phyloP scores from a whole-genome alignment of 306 rosid species.

The Acacia acuminata region DNA sequence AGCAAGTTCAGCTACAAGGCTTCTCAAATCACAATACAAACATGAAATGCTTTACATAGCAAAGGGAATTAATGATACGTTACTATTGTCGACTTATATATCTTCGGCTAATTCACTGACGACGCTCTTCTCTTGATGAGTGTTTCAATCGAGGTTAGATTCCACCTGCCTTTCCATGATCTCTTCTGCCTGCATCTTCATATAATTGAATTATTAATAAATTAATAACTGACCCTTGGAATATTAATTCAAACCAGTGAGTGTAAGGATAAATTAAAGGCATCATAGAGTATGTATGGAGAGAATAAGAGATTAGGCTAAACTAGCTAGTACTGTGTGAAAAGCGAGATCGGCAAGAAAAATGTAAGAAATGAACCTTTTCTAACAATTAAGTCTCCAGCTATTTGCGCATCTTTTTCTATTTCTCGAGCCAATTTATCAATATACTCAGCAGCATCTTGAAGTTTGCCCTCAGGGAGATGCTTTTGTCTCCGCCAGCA shows the following conservation, averaged over 20 bases:
- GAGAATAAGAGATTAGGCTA: no score
- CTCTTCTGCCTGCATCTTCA: conserved; percentile 25
- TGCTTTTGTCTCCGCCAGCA: conserved; percentile 41
- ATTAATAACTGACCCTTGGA: not conserved
- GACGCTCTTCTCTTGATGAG: not conserved
- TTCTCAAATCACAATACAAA: not conserved
- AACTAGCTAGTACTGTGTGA: accelerated
- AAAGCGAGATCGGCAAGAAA: not conserved
- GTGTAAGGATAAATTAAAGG: accelerated
- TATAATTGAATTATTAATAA: not conserved
- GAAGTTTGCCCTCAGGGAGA: conserved; percentile 45
- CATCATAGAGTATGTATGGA: accelerated
- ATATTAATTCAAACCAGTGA: not conserved
- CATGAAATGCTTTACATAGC: not conserved
- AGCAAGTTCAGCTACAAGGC: not conserved
- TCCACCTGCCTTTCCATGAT: not conserved
- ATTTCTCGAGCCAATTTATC: conserved; percentile 39
- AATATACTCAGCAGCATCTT: conserved; percentile 22
- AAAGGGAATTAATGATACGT: no score
- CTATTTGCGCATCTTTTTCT: conserved; percentile 26
- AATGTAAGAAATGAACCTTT: conserved; percentile 32
- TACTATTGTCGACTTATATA: no score
- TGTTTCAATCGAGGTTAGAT: not conserved
- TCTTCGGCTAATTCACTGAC: not conserved
- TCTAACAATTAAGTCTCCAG: conserved; percentile 28